These are phyloP conservation scores for Cyclotella cryptica DNA, from an alignment of 108 stramenopile species.

Conservation along the genomic window DNA sequence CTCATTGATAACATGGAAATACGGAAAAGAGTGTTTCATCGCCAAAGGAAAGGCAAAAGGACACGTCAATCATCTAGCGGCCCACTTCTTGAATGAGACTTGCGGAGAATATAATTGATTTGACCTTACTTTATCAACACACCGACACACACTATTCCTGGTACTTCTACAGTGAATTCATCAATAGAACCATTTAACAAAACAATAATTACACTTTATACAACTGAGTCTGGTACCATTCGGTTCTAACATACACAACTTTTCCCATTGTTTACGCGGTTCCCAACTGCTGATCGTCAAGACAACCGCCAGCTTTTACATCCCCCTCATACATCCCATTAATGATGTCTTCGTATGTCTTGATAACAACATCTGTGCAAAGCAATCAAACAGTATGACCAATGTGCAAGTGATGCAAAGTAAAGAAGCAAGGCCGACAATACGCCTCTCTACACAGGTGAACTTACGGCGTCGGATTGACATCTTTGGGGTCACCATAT, in stretches of 20 bases:
- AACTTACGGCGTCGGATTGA: constrained; percentile 74
- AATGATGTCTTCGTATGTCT: constrained; percentile 80
- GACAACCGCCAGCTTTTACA: constrained; percentile 6
- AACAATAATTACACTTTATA: neutral
- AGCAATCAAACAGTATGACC: neutral
- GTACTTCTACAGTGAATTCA: too few species aligned
- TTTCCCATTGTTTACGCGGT: constrained; percentile 2
- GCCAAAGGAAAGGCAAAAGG: too few species aligned
- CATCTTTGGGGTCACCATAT: constrained; percentile 96
- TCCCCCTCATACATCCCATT: constrained; percentile 73
- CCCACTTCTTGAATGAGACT: too few species aligned
- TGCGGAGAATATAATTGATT: too few species aligned
- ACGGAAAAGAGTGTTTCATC: too few species aligned
- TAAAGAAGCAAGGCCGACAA: too few species aligned
- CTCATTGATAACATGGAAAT: too few species aligned
- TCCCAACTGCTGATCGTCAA: constrained; percentile 7
- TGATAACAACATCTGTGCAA: constrained; percentile 71
- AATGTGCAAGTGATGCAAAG: neutral
- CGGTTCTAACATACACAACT: neutral
- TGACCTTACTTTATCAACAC: too few species aligned
- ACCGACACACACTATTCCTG: too few species aligned
- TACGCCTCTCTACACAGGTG: too few species aligned
- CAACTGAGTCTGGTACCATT: neutral
- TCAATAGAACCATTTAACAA: neutral
- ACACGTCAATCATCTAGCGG: too few species aligned